Conservation (phyloP, 331 rosid genomes). For the Acacia pycnantha region DNA sequence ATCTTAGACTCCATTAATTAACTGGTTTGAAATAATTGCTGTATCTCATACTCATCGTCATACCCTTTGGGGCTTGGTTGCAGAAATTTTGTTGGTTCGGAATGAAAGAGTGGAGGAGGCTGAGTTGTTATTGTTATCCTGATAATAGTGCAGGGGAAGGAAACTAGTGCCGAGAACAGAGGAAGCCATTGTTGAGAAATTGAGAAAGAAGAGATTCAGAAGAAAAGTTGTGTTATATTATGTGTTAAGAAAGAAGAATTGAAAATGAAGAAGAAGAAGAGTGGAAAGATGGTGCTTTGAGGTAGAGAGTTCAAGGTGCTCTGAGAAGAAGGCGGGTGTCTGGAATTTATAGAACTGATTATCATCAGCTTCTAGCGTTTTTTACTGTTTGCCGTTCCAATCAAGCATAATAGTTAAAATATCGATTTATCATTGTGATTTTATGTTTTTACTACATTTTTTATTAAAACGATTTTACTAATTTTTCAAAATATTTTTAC, state of each 20-base stretch:
- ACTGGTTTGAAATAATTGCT: background rate
- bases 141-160: slow-evolving; percentile 25
- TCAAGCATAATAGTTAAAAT: too few species aligned
- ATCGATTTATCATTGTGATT: too few species aligned
- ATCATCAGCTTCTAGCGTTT: background rate
- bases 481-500: too few species aligned
- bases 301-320: background rate
- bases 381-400: background rate
- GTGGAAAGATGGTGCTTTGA: background rate
- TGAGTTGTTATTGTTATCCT: background rate
- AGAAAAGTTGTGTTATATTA: background rate
- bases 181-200: slow-evolving; percentile 38
- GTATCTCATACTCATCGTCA: background rate
- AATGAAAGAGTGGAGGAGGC: background rate
- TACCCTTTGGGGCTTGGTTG: slow-evolving; percentile 22
- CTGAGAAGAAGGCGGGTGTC: background rate
- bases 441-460: too few species aligned
- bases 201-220: background rate
- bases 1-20: background rate
- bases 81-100: slow-evolving; percentile 8
- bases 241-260: background rate
- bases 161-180: slow-evolving; percentile 41
- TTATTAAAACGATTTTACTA: too few species aligned
- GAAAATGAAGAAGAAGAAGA: background rate
- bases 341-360: background rate